These are phyloP conservation scores for Parafenestella ontariensis DNA, from an alignment of 2,329 filamentous ascomycete species.

Conservation along the genomic window DNA sequence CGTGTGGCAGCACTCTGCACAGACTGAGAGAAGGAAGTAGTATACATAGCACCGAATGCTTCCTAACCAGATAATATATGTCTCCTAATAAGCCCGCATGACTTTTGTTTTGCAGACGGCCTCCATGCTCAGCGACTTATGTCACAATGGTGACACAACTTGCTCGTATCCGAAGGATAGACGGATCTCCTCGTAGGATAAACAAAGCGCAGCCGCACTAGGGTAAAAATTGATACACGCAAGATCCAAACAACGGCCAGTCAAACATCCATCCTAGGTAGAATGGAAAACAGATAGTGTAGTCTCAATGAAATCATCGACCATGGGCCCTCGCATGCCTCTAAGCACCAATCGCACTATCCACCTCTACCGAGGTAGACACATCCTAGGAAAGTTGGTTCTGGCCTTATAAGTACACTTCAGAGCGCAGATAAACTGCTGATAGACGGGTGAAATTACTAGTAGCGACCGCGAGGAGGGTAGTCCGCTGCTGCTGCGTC, in stretches of 20 bases:
- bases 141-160: neutral
- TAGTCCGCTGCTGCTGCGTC: constrained; percentile 55
- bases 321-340: neutral
- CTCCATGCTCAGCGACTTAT: constrained; percentile 2
- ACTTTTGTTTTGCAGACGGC: constrained; percentile 5
- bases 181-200: neutral
- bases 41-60: neutral
- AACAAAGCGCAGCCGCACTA: neutral
- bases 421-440: neutral
- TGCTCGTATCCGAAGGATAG: neutral
- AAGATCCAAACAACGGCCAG: constrained; percentile 1
- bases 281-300: constrained; percentile 1
- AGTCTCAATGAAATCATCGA: neutral
- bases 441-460: constrained; percentile 18
- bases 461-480: constrained; percentile 46
- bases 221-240: constrained; percentile 1
- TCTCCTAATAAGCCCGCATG: neutral
- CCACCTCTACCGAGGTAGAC: neutral
- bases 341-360: neutral
- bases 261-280: neutral
- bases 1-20: neutral
- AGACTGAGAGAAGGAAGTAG: neutral
- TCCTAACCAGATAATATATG: neutral
- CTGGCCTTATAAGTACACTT: constrained; percentile 7
- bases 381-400: neutral